Evolutionary conservation across 2,329 filamentous ascomycete genomes (phyloP), one percentile per base, ranked within the genome.

Genomic region (Pleurostoma richardsiae): DNA sequence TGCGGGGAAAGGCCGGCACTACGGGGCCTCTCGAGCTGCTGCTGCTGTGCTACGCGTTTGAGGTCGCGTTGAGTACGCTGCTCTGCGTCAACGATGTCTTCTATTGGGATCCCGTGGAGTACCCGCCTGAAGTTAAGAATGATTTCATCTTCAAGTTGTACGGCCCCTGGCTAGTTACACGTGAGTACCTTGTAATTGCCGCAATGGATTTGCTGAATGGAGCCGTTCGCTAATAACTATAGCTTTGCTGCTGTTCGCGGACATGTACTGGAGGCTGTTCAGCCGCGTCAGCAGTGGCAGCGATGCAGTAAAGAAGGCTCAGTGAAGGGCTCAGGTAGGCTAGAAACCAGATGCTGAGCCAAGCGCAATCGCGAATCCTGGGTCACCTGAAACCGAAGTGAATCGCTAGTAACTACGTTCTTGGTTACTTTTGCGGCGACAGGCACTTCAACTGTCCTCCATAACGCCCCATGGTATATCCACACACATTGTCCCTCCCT

Each of bases 221-320:
- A 10, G n/a, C 8, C 5, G 19, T 19, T 19, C 19, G 19, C 19
- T 19, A 19, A 19, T 5, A 11, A 4, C 4, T 6, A 5, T 43
- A 82, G 79, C 79, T 10, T 52, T 67, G 0, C 10, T 79, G 2
- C 66, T 82, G 60, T 74, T 70, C 7, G 53, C 70, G 27, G 79
- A 82, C 53, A 82, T 82, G 79, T 78, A 72, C 43, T 43, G 57
- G 33, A 68, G 79, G n/a, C 61, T 82, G 1, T 56, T 77, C 6
- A 61, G 54, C 5, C 71, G 78, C 6, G 52, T 67, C 42, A 49
- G 42, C 29, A 49, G 46, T 1, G 59, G 75, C 10, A 60, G 53
- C 48, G 5, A 52, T 4, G 49, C 39, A 31, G 65, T 58, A 48
- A 67, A 71, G 55, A 79, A 79, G 61, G 59, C 52, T 11, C 67